These are phyloP conservation scores for Ganoderma multipileum DNA, from an alignment of 1,284 basidiomycete species.

Conservation along the genomic window DNA sequence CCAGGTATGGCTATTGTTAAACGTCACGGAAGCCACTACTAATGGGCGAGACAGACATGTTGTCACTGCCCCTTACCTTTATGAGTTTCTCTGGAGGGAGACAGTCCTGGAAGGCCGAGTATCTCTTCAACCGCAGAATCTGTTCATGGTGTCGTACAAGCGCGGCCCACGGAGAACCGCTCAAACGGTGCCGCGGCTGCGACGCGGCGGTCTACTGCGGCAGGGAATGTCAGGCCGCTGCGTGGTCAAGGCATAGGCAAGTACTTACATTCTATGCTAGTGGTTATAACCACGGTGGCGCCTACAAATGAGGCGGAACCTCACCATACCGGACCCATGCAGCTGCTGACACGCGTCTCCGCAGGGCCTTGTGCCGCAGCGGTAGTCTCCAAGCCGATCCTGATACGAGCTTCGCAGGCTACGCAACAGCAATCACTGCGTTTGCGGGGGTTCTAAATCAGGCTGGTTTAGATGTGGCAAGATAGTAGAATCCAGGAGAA, in stretches of 20 bases:
- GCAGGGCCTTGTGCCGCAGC: too few relatives aligned
- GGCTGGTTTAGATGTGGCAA: too few relatives aligned
- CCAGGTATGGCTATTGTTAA: too few relatives aligned
- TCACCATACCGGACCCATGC: too few relatives aligned
- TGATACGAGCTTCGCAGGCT: not conserved
- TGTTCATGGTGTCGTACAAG: not conserved
- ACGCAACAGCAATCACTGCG: not conserved
- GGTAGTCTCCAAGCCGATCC: not conserved
- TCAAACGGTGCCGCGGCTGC: not conserved
- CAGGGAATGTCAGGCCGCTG: not conserved
- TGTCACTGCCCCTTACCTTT: not conserved
- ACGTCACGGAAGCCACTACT: too few relatives aligned
- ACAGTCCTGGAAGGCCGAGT: not conserved
- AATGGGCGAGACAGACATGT: not conserved
- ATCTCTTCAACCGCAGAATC: not conserved
- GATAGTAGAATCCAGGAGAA: too few relatives aligned
- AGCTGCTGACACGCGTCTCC: too few relatives aligned
- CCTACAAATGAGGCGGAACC: too few relatives aligned
- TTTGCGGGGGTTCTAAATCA: too few relatives aligned
- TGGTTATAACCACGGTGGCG: not conserved
- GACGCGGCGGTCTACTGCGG: not conserved
- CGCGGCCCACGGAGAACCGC: not conserved
- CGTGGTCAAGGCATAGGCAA: not conserved
- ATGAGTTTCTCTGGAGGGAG: not conserved
- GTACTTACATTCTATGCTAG: not conserved